Percentiles rank a stretch among this genome's conserved stretches.
These are phyloP conservation scores for Trametes villosa DNA, from an alignment of 768 basidiomycete genomes.

Conservation along the genomic window DNA sequence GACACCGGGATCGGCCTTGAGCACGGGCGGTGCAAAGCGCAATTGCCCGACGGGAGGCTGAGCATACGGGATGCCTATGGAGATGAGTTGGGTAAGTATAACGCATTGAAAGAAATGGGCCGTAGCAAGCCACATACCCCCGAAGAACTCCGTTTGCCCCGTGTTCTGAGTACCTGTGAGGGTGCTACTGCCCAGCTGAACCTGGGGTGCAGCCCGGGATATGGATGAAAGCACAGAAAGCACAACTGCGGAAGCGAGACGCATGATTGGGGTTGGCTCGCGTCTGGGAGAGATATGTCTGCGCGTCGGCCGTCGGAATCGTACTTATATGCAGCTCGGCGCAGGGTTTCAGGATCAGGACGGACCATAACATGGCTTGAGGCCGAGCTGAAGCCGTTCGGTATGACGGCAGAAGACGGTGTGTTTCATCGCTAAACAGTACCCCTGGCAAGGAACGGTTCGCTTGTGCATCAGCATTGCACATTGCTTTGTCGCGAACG, in stretches of 20 bases:
- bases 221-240: not conserved
- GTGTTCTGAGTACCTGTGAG: conserved; percentile 26
- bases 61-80: conserved; percentile 40
- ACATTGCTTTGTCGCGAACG: not conserved
- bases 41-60: conserved; percentile 36
- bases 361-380: not conserved
- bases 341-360: not conserved
- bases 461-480: not conserved
- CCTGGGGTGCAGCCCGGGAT: conserved; percentile 8
- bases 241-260: not conserved
- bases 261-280: not conserved
- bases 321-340: not conserved
- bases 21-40: conserved; percentile 35
- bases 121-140: conserved; percentile 22
- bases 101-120: no score
- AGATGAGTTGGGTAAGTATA: not conserved
- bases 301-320: not conserved
- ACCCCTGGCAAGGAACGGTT: not conserved
- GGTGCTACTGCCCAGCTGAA: conserved; percentile 30
- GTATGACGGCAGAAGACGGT: no score
- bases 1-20: conserved; percentile 13
- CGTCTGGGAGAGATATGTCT: not conserved
- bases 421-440: no score
- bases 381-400: not conserved
- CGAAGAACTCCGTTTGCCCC: conserved; percentile 36